Conservation (phyloP, 169 alveolate genomes). For the Plasmodium blacklocki region DNA sequence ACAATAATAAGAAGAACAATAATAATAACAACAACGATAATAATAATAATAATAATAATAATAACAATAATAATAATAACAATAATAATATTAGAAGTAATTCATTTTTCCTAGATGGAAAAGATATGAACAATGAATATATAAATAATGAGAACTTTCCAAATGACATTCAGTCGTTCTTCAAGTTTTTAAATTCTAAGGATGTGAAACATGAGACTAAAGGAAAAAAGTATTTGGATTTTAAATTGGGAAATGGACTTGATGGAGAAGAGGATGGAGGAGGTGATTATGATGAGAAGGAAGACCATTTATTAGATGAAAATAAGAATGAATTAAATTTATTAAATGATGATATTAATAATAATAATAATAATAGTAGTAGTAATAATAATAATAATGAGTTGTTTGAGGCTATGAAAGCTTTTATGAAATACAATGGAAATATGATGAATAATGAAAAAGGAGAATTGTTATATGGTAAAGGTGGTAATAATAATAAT, state of each 20-base stretch:
- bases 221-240: background rate
- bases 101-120: slow-evolving; percentile 12
- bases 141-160: background rate
- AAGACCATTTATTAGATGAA: background rate
- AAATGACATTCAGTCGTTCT: background rate
- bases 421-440: background rate
- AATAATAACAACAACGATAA: too few relatives aligned
- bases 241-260: background rate
- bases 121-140: background rate
- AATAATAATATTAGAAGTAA: background rate
- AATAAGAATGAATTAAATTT: background rate
- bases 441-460: slow-evolving; percentile 1
- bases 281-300: background rate
- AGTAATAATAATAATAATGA: background rate
- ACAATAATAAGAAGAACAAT: too few relatives aligned
- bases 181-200: background rate
- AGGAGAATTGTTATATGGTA: background rate
- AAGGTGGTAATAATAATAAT: slow-evolving; percentile 7
- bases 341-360: background rate
- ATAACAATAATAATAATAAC: too few relatives aligned
- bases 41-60: too few relatives aligned
- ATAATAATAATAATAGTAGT: background rate
- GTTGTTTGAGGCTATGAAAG: background rate
- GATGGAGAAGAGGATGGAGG: background rate
- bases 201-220: background rate